Base-by-base conservation (phyloP, 306 rosid species). In the Sicyos edulis region DNA sequence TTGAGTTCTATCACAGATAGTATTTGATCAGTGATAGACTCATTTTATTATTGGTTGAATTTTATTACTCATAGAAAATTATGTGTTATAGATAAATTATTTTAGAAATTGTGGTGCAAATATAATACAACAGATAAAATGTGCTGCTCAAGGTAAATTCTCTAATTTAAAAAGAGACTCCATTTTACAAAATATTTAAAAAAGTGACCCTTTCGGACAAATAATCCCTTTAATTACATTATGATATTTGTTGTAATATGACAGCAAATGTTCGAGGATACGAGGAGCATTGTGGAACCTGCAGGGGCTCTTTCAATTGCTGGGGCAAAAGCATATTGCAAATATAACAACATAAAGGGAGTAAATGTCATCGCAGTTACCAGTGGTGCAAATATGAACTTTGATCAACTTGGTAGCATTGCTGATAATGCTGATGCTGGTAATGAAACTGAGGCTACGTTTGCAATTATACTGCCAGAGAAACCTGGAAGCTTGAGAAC, bases 301-400 rank as follows among this genome's bases (percentile, higher is more conserved):
- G 96, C 99, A 21, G 97, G 99, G 64, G 99, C 97, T 29, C 95
- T 93, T 73, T 69, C 99, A 50, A 93, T 93, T 74, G 97, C 99
- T 53, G 97, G 99, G 77, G 97, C 97, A 20, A 93, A 82, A 82
- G 97, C 97, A 80, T 93, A 93, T 82, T 91, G 99, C 83, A 85
- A 86, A 70, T 85, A 86, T 75, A 83, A 93, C 75, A 92, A 96
- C 16, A 45, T 91, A 51, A 85, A 71, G 78, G 96, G 97, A 69
- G 87, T 78, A 72, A 87, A 87, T 76, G 79, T 93, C 59, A 87
- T 91, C 29, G 99, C 85, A 17, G 81, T 93, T 76, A 82, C 97
- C 67, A 91, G 95, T 58, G 99, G 99, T 56, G 92, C 99, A 59
- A 93, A 93, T 88, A 91, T 93, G 92, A 93, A 93, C 77, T 93